phyloP scores from a whole-genome alignment of 2,329 filamentous ascomycete genomes.

The Aspergillus candidus region DNA sequence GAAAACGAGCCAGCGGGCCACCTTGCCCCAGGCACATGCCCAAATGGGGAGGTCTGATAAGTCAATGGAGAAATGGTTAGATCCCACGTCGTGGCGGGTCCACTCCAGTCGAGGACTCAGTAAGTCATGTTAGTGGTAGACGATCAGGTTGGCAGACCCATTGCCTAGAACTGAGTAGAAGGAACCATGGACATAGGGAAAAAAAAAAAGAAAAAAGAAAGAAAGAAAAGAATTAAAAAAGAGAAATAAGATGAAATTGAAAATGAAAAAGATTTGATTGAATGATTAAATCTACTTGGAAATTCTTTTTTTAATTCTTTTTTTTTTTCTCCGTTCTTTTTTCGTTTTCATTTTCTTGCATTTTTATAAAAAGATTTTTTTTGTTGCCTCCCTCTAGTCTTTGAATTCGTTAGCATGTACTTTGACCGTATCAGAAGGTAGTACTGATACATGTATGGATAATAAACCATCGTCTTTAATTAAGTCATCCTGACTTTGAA shows the following conservation, averaged over 20 bases:
- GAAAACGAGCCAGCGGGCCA: conserved; percentile 11
- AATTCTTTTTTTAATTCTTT: background rate
- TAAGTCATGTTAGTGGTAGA: conserved; percentile 5
- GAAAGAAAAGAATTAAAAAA: too few relatives aligned
- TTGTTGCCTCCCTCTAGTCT: too few relatives aligned
- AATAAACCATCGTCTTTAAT: too few relatives aligned
- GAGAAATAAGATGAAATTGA: too few relatives aligned
- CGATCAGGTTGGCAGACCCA: conserved; percentile 1
- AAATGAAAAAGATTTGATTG: too few relatives aligned
- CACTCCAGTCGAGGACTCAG: conserved; percentile 4
- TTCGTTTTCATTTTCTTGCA: background rate
- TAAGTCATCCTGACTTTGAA: too few relatives aligned
- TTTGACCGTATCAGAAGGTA: conserved; percentile 6
- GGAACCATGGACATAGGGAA: background rate
- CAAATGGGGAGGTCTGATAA: conserved; percentile 16
- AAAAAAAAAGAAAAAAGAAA: too few relatives aligned
- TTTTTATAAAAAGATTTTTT: background rate
- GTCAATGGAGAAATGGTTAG: conserved; percentile 11
- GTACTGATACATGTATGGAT: background rate
- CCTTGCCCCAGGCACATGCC: conserved; percentile 16
- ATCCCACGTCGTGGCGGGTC: conserved; percentile 10
- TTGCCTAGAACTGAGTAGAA: conserved; percentile 2
- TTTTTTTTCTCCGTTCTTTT: background rate
- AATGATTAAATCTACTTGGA: too few relatives aligned
- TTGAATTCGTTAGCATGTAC: background rate